Conservation (phyloP, 805 yeast genomes). For the Kazachstania psychrophila region DNA sequence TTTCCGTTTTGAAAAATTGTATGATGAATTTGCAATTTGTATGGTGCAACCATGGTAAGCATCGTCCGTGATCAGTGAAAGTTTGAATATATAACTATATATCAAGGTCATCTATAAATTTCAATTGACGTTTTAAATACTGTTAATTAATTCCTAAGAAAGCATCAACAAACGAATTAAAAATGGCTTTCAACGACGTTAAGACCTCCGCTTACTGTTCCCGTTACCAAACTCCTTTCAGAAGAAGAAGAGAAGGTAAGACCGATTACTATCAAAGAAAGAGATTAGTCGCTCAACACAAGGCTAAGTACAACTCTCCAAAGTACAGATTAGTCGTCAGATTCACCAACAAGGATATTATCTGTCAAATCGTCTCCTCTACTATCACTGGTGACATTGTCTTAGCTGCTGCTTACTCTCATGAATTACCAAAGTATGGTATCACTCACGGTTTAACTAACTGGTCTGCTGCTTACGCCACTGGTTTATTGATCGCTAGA, state of each 20-base stretch:
- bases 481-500: conserved; percentile 97
- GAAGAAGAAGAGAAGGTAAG: conserved; percentile 99
- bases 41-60: no score
- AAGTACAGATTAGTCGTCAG: conserved; percentile 99
- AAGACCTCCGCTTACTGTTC: conserved; percentile 95
- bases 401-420: conserved; percentile 95
- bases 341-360: conserved; percentile 99
- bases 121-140: no score
- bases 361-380: conserved; percentile 94
- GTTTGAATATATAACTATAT: no score
- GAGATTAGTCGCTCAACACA: conserved; percentile 99
- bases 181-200: conserved; percentile 51
- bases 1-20: no score
- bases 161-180: no score
- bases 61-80: no score
- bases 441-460: conserved; percentile 97
- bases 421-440: conserved; percentile 97
- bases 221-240: conserved; percentile 99
- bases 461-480: conserved; percentile 99
- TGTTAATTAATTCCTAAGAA: no score
- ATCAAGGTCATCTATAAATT: no score
- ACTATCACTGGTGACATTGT: conserved; percentile 96
- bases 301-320: conserved; percentile 99
- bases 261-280: conserved; percentile 99
- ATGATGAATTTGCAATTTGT: no score